Percentiles rank a stretch among this genome's conserved stretches.
Conservation (phyloP, 768 basidiomycete species). For the Amanita pallidorosea region DNA sequence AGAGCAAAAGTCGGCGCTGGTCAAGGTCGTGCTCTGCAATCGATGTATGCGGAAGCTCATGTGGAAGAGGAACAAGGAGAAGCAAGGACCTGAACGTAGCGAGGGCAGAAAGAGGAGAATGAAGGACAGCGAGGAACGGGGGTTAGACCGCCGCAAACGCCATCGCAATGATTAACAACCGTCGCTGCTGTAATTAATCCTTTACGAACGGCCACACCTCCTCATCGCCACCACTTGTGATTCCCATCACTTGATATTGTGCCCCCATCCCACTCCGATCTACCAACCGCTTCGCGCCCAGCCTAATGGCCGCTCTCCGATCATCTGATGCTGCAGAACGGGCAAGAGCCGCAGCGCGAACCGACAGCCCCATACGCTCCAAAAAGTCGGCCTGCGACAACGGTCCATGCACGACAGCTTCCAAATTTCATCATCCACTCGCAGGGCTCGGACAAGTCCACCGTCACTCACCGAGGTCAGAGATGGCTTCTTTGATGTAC, state of each 20-base stretch:
- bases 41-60: constrained; percentile 76
- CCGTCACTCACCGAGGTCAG: constrained; percentile 42
- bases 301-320: constrained; percentile 38
- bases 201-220: constrained; percentile 25
- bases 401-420: constrained; percentile 49
- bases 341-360: constrained; percentile 57
- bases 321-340: constrained; percentile 37
- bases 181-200: background rate
- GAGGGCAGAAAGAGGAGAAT: constrained; percentile 11
- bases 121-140: background rate
- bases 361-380: constrained; percentile 58
- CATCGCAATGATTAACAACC: background rate
- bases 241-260: constrained; percentile 76
- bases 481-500: constrained; percentile 70
- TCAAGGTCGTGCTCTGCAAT: constrained; percentile 82
- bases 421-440: constrained; percentile 19
- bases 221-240: constrained; percentile 16
- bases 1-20: constrained; percentile 66
- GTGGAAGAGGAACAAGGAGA: constrained; percentile 73
- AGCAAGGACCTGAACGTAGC: constrained; percentile 19
- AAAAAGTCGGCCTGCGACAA: constrained; percentile 73
- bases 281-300: constrained; percentile 61
- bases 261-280: constrained; percentile 78
- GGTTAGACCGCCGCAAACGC: background rate
- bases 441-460: background rate